These are phyloP conservation scores for Turritis glabra DNA, from an alignment of 345 rosid species.

Conservation along the genomic window DNA sequence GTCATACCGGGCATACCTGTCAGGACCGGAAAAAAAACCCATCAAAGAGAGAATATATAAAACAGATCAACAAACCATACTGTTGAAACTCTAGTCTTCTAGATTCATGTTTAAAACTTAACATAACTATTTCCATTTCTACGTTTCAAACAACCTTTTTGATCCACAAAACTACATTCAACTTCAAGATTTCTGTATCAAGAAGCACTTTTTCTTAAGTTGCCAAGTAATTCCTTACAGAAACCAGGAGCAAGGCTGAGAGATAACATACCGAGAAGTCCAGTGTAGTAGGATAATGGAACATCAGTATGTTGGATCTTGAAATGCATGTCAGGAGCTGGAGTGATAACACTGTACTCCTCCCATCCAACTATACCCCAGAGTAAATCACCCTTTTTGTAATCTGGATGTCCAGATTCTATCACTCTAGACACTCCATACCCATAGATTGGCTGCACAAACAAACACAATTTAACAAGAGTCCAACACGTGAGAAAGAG, in stretches of 20 bases:
- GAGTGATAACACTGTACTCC: slow-evolving; percentile 51
- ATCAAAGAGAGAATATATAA: background rate
- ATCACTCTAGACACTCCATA: slow-evolving; percentile 59
- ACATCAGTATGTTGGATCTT: slow-evolving; percentile 54
- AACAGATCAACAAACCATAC: background rate
- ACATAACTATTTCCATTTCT: background rate
- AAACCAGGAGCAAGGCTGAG: background rate
- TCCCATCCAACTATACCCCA: slow-evolving; percentile 73
- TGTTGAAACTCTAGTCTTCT: background rate
- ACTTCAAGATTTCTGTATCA: background rate
- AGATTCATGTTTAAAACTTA: background rate
- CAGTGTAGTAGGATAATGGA: slow-evolving; percentile 64
- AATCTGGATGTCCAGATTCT: slow-evolving; percentile 55
- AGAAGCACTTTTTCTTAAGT: background rate
- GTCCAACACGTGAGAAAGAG: background rate
- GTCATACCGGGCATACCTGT: slow-evolving; percentile 57
- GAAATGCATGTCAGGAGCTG: slow-evolving; percentile 34
- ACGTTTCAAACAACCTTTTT: background rate
- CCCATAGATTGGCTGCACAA: slow-evolving; percentile 34
- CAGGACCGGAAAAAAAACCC: background rate
- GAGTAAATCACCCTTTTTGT: slow-evolving; percentile 55
- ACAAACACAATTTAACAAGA: background rate
- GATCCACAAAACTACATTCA: background rate
- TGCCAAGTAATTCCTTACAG: background rate
- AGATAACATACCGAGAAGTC: slow-evolving; percentile 57